Percentiles rank a stretch among this genome's conserved stretches.
These are phyloP conservation scores for Cladosporium sp. DNA, from an alignment of 2,329 filamentous ascomycete genomes.

Conservation along the genomic window DNA sequence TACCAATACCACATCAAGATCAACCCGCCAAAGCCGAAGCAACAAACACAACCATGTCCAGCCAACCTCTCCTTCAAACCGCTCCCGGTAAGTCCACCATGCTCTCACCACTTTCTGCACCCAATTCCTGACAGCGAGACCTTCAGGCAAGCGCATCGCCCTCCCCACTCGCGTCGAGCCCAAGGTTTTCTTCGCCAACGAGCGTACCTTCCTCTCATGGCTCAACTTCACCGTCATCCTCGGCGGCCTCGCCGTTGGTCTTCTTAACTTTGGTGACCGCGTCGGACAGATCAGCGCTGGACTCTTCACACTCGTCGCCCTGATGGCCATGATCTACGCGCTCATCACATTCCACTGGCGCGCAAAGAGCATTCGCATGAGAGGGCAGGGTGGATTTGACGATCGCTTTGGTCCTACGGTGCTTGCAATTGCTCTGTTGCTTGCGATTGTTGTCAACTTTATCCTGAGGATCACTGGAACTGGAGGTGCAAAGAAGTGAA, in stretches of 20 bases:
- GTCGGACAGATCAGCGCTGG: conserved; percentile 92
- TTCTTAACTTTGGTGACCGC: conserved; percentile 96
- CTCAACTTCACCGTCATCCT: conserved; percentile 99
- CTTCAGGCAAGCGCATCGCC: conserved; percentile 90
- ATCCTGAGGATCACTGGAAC: conserved; percentile 66
- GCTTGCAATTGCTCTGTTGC: conserved; percentile 79
- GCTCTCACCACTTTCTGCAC: conserved; percentile 8
- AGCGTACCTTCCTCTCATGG: conserved; percentile 98
- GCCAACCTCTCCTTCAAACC: conserved; percentile 92
- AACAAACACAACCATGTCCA: conserved; percentile 70
- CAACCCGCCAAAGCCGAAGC: conserved; percentile 6
- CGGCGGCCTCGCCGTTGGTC: conserved; percentile 91
- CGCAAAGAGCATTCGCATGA: conserved; percentile 84
- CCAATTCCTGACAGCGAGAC: conserved; percentile 23
- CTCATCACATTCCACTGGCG: conserved; percentile 96
- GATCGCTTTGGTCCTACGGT: conserved; percentile 93
- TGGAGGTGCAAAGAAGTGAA: conserved; percentile 18
- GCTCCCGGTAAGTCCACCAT: conserved; percentile 69
- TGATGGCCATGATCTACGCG: conserved; percentile 94
- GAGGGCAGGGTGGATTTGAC: conserved; percentile 94
- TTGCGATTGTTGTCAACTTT: conserved; percentile 95
- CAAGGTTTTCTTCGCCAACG: conserved; percentile 99
- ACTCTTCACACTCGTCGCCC: conserved; percentile 90
- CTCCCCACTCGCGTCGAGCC: conserved; percentile 97
- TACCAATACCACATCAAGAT: conserved; percentile 12